Evolutionary conservation across 2,329 filamentous ascomycete genomes (phyloP), one percentile per base, ranked within the genome.

Genomic region (Monilinia fructigena): DNA sequence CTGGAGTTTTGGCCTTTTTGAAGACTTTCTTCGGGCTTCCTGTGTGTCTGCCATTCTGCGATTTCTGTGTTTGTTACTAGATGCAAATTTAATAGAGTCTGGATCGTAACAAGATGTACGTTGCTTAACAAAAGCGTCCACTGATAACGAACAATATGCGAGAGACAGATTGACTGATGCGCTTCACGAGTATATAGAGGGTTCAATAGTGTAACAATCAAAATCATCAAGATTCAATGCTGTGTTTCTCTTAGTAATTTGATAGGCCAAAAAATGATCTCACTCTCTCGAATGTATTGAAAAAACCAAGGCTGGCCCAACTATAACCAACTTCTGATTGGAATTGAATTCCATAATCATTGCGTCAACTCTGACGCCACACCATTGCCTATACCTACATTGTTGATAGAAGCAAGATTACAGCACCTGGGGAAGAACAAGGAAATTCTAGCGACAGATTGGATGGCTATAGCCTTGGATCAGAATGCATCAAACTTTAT

Each of bases 11-110:
- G 20, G 55, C 38, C 26, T 59, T 53, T n/a, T 66, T 66, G 23
- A 66, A 54, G n/a, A 47, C 38, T n/a, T 66, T 66, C n/a, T 66
- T 66, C 12, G 63, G 11, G 63, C 63, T 66, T 66, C 55, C 52
- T 66, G 63, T 14, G 48, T 54, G 38, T 66, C 63, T 38, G 63
- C 63, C 63, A 66, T 66, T 38, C 14, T 45, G 38, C 14, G 48
- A 63, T 54, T 50, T 20, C 14, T 50, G 58, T n/a, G 14, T 28
- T 20, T 20, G 45, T 38, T 38, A 12, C n/a, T 38, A 38, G 45
- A 60, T 60, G n/a, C 18, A 11, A 60, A 60, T 38, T 60, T n/a
- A 3, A 63, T 54, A n/a, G 35, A 63, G 40, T 54, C 23, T 54
- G 60, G 48, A n/a, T 63, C 14, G 48, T 55, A 66, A 45, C 18